A percentile compares a stretch with the other conserved stretches of the same genome.
phyloP scores from a whole-genome alignment of 2,329 filamentous ascomycete species.

The Fragosphaeria purpurea region DNA sequence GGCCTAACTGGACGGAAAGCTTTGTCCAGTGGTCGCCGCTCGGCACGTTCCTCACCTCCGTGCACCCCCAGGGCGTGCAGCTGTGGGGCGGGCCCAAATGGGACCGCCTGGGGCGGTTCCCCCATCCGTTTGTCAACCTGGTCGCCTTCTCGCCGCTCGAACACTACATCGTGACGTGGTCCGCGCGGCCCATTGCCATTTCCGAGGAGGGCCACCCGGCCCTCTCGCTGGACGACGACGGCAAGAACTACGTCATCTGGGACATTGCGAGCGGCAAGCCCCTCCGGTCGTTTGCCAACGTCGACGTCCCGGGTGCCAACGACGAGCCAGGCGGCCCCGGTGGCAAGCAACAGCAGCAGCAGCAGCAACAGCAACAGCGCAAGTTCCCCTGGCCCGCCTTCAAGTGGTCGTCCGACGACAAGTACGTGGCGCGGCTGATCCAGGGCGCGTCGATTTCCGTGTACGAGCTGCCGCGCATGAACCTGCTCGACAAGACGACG shows the following conservation, averaged over 20 bases:
- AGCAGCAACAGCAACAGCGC: conserved; percentile 53
- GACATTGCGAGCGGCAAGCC: conserved; percentile 84
- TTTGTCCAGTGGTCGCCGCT: conserved; percentile 97
- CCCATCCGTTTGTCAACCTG: conserved; percentile 90
- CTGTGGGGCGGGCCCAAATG: conserved; percentile 90
- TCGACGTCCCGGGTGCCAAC: conserved; percentile 59
- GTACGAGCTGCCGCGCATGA: conserved; percentile 78
- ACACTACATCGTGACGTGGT: conserved; percentile 94
- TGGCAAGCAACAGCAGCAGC: conserved; percentile 41
- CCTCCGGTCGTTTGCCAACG: conserved; percentile 83
- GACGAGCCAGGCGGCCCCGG: conserved; percentile 40
- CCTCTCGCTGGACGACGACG: conserved; percentile 86
- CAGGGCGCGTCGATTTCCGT: conserved; percentile 90
- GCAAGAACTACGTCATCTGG: conserved; percentile 99
- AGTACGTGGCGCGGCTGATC: conserved; percentile 87
- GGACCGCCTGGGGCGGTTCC: conserved; percentile 84
- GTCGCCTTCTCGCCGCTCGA: conserved; percentile 92
- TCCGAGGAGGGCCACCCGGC: conserved; percentile 77
- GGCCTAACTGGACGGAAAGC: conserved; percentile 93
- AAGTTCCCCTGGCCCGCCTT: conserved; percentile 98
- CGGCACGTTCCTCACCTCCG: conserved; percentile 87
- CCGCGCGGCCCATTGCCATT: conserved; percentile 82
- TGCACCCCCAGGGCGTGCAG: conserved; percentile 93
- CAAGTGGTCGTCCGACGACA: conserved; percentile 98
- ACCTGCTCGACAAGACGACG: conserved; percentile 82